Base-by-base conservation (phyloP, 2,329 filamentous ascomycete species). In the Claviceps paspali region DNA sequence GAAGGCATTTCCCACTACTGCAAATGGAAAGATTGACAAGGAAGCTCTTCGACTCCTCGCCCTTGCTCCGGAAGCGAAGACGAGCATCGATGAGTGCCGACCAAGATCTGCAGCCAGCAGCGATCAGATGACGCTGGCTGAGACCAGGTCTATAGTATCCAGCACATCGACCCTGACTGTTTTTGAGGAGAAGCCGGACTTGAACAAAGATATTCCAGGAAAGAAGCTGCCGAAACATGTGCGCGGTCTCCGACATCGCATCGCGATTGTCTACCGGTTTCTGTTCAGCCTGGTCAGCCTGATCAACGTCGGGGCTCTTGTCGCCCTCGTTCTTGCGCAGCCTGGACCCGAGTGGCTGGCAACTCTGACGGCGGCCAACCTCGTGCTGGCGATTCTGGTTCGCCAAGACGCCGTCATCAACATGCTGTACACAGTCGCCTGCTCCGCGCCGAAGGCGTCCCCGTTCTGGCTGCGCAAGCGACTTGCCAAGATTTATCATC, bases 11-110 rank as follows among this genome's bases (percentile, higher is more conserved):
- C 67, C 68, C 1, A 54, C 68, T 18, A 74, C 70, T 0, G 44
- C 59, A 2, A 73, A 75, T 41, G 71, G 71, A 31, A 75, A 75
- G 51, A 61, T 71, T 30, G 64, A 75, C 51, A 73, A 70, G 55
- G 55, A 52, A 17, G 51, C 54, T 5, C 60, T 75, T 3, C 52
- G 49, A 6, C 47, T 49, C 8, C 44, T 63, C 21, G 59, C 54
- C 19, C 34, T 41, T 39, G 39, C 40, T 33, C 31, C 41, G 34
- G 38, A 30, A 27, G 10, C 21, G 12, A 36, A 35, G 29, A 27
- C 41, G 14, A 33, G 33, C 30, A 29, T 29, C 6, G 33, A 37
- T 2, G 24, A 39, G 15, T 19, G 32, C 18, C 35, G 30, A 21
- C 17, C 30, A 19, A 23, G 17, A 5, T 39, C 27, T 30, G 18